Conservation (phyloP, 805 yeast species). For the Yarrowia phangngaensis region DNA sequence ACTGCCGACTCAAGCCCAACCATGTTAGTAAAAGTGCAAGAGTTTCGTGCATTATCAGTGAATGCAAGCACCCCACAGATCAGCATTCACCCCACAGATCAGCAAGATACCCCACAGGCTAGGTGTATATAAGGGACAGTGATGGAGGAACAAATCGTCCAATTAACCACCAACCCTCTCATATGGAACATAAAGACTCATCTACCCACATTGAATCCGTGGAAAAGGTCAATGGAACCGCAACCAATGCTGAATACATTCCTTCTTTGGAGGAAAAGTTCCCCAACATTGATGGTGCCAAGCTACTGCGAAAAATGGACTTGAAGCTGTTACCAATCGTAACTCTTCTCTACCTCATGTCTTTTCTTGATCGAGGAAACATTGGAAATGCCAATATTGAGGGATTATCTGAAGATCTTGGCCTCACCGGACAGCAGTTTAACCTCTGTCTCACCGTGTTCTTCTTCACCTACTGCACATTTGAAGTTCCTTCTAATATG, state of each 20-base stretch:
- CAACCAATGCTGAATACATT: constrained; percentile 4
- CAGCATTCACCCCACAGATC: constrained; percentile 21
- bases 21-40: not conserved
- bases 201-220: constrained; percentile 5
- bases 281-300: constrained; percentile 28
- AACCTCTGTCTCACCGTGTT: constrained; percentile 46
- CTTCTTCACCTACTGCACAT: constrained; percentile 35
- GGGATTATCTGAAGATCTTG: constrained; percentile 45
- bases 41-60: no score
- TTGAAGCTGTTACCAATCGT: constrained; percentile 46
- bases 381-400: constrained; percentile 54
- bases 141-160: no score
- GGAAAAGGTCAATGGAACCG: constrained; percentile 14
- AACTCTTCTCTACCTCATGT: constrained; percentile 47
- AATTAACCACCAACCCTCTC: not conserved
- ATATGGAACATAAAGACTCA: constrained; percentile 13
- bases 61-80: no score
- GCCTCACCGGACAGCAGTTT: constrained; percentile 36
- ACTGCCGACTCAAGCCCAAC: not conserved
- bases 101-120: constrained; percentile 13
- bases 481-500: constrained; percentile 35
- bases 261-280: constrained; percentile 26
- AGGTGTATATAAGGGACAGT: constrained; percentile 4
- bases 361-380: constrained; percentile 51
- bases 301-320: constrained; percentile 43